Percentiles rank a stretch among this genome's conserved stretches.
phyloP scores from a whole-genome alignment of 2,329 filamentous ascomycete genomes.

The Scopulariopsis brevicaulis region DNA sequence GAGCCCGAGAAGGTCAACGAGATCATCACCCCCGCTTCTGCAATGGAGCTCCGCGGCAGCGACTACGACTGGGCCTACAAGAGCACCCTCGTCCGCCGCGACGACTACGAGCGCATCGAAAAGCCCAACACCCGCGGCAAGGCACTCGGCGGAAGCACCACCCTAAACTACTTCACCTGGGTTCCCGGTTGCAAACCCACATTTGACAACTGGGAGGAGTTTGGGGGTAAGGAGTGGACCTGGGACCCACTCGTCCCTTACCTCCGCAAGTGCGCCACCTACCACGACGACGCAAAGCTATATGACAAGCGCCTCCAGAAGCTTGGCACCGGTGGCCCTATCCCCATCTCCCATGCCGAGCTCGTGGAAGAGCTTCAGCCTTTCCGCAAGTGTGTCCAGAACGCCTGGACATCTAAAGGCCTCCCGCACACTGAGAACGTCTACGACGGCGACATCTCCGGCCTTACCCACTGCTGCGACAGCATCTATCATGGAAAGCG shows the following conservation, averaged over 20 bases:
- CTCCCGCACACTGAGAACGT: conserved; percentile 39
- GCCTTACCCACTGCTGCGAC: conserved; percentile 40
- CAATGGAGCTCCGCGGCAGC: conserved; percentile 15
- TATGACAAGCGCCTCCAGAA: conserved; percentile 31
- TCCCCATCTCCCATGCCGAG: conserved; percentile 42
- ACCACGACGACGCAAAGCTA: conserved; percentile 18
- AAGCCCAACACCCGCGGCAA: conserved; percentile 41
- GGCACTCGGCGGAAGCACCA: conserved; percentile 44
- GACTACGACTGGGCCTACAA: conserved; percentile 30
- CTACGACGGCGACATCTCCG: conserved; percentile 41
- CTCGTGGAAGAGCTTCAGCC: conserved; percentile 35
- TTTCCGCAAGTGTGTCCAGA: conserved; percentile 28
- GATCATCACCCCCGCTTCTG: conserved; percentile 37
- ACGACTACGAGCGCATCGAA: conserved; percentile 41
- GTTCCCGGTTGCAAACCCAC: conserved; percentile 44
- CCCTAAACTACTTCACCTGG: conserved; percentile 55
- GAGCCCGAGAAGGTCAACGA: conserved; percentile 36
- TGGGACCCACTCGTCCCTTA: conserved; percentile 40
- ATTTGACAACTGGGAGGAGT: conserved; percentile 60
- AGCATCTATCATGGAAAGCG: conserved; percentile 43
- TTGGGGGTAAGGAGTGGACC: conserved; percentile 56
- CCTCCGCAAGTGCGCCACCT: conserved; percentile 43
- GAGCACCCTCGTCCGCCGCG: conserved; percentile 43
- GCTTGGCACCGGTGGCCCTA: conserved; percentile 37
- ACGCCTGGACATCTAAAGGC: conserved; percentile 36